phyloP scores from a whole-genome alignment of 208 protist genomes.

The Crithidia expoeki region DNA sequence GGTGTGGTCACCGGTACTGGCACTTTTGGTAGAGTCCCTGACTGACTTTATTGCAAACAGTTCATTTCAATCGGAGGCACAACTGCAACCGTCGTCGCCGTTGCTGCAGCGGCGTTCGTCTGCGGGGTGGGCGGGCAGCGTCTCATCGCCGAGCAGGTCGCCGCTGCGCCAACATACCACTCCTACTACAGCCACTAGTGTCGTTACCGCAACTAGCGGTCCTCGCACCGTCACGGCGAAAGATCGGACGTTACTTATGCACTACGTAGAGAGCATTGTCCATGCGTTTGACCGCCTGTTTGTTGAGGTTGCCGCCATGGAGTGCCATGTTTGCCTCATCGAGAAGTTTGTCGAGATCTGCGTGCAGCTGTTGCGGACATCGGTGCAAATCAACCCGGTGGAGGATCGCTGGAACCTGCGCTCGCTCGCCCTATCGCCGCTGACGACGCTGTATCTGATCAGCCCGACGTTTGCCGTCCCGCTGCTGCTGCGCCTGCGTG shows the following conservation, averaged over 20 bases:
- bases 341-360: conserved; percentile 26
- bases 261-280: conserved; percentile 29
- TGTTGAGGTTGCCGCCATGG: conserved; percentile 21
- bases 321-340: conserved; percentile 19
- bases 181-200: not conserved
- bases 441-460: conserved; percentile 32
- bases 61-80: not conserved
- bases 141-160: not conserved
- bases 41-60: conserved; percentile 12
- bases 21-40: conserved; percentile 31
- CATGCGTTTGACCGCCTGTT: conserved; percentile 35
- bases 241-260: conserved; percentile 17
- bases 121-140: not conserved
- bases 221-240: conserved; percentile 11
- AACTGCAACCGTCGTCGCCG: not conserved
- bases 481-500: conserved; percentile 24
- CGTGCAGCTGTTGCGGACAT: conserved; percentile 30
- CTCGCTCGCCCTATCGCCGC: conserved; percentile 27
- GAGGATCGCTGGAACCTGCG: conserved; percentile 21
- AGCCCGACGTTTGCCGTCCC: conserved; percentile 34
- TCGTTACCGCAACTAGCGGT: no score
- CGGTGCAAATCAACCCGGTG: conserved; percentile 5
- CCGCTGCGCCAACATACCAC: not conserved
- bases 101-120: not conserved
- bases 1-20: conserved; percentile 25